phyloP scores from a whole-genome alignment of 768 basidiomycete species.

The Podaxis pistillaris region DNA sequence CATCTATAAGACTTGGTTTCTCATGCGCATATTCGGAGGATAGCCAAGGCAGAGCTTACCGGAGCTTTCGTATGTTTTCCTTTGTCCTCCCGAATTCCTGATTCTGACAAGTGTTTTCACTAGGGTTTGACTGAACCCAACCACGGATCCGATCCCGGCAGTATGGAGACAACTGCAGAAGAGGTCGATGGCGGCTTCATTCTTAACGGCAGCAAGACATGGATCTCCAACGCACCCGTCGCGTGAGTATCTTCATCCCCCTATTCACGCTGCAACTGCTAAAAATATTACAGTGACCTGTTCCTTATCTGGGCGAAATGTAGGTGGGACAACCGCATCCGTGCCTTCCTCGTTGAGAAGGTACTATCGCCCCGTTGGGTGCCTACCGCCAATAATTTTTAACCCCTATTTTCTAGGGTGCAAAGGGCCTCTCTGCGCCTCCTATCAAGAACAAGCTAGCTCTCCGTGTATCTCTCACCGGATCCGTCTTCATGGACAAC shows the following conservation, averaged over 20 bases:
- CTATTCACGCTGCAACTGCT: neutral
- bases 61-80: slow-evolving; percentile 84
- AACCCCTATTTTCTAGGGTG: slow-evolving; percentile 46
- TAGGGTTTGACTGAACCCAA: slow-evolving; percentile 96
- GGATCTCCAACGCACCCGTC: slow-evolving; percentile 94
- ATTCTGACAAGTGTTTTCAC: neutral
- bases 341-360: slow-evolving; percentile 91
- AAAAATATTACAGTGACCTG: slow-evolving; percentile 57
- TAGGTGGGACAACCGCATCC: slow-evolving; percentile 89
- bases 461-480: slow-evolving; percentile 79
- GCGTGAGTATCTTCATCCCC: slow-evolving; percentile 51
- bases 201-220: slow-evolving; percentile 91
- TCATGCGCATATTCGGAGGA: neutral
- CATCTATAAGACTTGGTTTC: no score
- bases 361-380: slow-evolving; percentile 30
- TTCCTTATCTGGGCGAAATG: slow-evolving; percentile 95
- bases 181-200: slow-evolving; percentile 85
- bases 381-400: neutral
- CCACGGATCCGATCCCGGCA: slow-evolving; percentile 94
- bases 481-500: slow-evolving; percentile 90
- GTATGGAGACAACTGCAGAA: slow-evolving; percentile 93
- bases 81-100: neutral
- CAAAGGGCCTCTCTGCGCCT: slow-evolving; percentile 79
- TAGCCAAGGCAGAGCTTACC: slow-evolving; percentile 81
- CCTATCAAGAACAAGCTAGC: slow-evolving; percentile 93